Base-by-base conservation (phyloP, 192 early-diverging fungal genomes). In the Linnemannia elongata region DNA sequence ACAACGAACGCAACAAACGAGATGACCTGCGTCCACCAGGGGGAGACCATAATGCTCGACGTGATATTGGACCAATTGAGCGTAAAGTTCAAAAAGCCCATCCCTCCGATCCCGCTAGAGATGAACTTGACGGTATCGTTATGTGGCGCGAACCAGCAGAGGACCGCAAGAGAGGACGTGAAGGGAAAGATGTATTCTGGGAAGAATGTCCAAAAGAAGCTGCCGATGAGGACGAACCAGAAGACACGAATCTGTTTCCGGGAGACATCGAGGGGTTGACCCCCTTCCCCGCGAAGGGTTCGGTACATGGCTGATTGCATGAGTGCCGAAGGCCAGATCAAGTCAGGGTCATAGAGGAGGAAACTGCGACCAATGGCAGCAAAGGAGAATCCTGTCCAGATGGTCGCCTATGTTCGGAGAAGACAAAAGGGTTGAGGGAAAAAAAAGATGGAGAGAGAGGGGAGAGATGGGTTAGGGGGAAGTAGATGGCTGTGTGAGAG, bases 31-130 rank as follows among this genome's bases (percentile, higher is more conserved):
- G 88, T 88, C 78, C 83, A 88, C 89, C 87, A 90, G 1, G 90
- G 90, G 30, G 87, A 85, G 33, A 89, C 78, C 73, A 89, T 83
- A 68, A 88, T 85, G 4, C 38, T 83, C 22, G 83, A 84, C n/a
- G 88, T 88, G 38, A 89, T 79, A 39, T 88, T 87, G 30, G 82
- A 88, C 90, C 90, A 91, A 63, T 89, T 73, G 54, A 90, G 63
- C 6, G 88, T 90, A 68, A 91, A 90, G 84, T 89, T 90, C 41
- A 90, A 39, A 47, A 91, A 82, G 20, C 90, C 90, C 83, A 91
- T 86, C 18, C 90, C 90, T 8, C 89, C 82, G 18, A 90, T 63
- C 9, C 88, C 89, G 77, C 84, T 83, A 54, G 87, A 80, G 54
- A 91, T 76, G 74, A 89, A 89, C 47, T 84, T 82, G 77, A 82